These are phyloP conservation scores for Mycena pura DNA, from an alignment of 768 basidiomycete species.

Conservation along the genomic window DNA sequence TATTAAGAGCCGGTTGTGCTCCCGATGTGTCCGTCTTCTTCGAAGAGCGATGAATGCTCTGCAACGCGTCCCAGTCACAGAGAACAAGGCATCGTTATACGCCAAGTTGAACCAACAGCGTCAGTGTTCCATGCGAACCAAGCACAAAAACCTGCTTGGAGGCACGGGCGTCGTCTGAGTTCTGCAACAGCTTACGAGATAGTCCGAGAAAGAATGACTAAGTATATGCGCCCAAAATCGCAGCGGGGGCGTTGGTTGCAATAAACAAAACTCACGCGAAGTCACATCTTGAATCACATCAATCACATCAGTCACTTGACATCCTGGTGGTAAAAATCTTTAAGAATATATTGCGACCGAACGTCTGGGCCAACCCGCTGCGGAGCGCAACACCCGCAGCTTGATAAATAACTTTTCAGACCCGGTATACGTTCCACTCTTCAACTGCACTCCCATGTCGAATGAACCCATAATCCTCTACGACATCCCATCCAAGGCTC, in stretches of 20 bases:
- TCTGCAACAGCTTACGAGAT: slow-evolving; percentile 53
- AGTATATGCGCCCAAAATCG: slow-evolving; percentile 50
- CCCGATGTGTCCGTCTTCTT: slow-evolving; percentile 54
- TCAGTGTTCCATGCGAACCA: slow-evolving; percentile 39
- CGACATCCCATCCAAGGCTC: slow-evolving; percentile 44
- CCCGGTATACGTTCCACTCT: too few relatives aligned
- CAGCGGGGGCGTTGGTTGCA: slow-evolving; percentile 32
- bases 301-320: too few relatives aligned
- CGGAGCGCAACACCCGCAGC: too few relatives aligned
- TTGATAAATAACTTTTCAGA: too few relatives aligned
- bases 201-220: slow-evolving; percentile 53
- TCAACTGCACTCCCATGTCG: too few relatives aligned
- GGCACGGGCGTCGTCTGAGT: slow-evolving; percentile 57
- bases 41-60: slow-evolving; percentile 51
- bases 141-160: slow-evolving; percentile 47
- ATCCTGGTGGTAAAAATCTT: too few relatives aligned
- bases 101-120: slow-evolving; percentile 44
- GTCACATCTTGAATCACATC: too few relatives aligned
- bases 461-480: slow-evolving; percentile 42
- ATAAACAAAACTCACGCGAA: too few relatives aligned
- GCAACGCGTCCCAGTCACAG: slow-evolving; percentile 52
- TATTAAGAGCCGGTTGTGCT: slow-evolving; percentile 24
- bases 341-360: too few relatives aligned
- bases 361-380: too few relatives aligned
- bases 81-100: slow-evolving; percentile 52